phyloP scores from a whole-genome alignment of 2,329 filamentous ascomycete species.

The Cercospora berteroae region DNA sequence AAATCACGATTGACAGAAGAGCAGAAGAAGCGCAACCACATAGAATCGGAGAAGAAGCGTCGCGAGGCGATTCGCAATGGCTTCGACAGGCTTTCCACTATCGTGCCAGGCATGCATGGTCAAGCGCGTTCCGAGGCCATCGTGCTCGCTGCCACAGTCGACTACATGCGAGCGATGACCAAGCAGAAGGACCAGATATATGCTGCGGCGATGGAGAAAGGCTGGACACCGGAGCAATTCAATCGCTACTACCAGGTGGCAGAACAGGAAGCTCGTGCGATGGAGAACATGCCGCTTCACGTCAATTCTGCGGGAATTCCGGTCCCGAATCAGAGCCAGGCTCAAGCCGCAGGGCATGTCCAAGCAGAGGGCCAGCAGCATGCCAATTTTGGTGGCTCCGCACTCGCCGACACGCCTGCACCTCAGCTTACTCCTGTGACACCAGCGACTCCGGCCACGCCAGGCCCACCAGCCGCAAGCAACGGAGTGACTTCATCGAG shows the following conservation, averaged over 20 bases:
- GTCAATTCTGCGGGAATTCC: slow-evolving; percentile 4
- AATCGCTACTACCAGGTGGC: slow-evolving; percentile 17
- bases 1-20: slow-evolving; percentile 66
- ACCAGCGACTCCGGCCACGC: background rate
- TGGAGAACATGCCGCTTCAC: background rate
- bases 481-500: background rate
- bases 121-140: slow-evolving; percentile 81
- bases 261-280: slow-evolving; percentile 5
- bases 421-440: background rate
- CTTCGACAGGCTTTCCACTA: slow-evolving; percentile 75
- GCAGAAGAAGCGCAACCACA: slow-evolving; percentile 73
- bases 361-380: slow-evolving; percentile 1
- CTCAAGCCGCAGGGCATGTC: background rate
- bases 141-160: slow-evolving; percentile 62
- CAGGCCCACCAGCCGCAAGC: background rate
- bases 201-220: slow-evolving; percentile 34
- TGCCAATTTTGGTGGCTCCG: background rate
- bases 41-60: slow-evolving; percentile 65
- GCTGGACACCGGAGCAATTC: slow-evolving; percentile 18
- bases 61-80: slow-evolving; percentile 75
- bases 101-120: slow-evolving; percentile 79
- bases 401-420: background rate
- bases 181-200: slow-evolving; percentile 38
- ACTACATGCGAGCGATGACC: slow-evolving; percentile 43
- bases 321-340: background rate